phyloP scores from a whole-genome alignment of 2,329 filamentous ascomycete genomes.

The Westerdykella sp. region DNA sequence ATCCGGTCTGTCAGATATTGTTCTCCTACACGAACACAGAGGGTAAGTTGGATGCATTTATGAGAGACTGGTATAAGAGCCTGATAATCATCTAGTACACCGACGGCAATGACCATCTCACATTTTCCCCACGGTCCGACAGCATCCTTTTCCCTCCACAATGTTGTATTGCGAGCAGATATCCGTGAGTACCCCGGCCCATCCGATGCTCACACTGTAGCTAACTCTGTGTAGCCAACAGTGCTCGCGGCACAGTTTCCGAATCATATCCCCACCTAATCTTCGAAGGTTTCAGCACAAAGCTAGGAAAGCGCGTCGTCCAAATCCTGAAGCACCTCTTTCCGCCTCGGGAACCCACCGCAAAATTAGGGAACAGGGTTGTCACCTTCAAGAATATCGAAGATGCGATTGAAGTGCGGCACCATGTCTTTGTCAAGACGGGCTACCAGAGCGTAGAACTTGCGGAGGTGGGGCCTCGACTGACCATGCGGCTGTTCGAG shows the following conservation, averaged over 20 bases:
- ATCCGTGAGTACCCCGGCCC: conserved; percentile 48
- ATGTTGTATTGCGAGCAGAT: conserved; percentile 86
- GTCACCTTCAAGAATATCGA: conserved; percentile 85
- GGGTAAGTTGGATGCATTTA: conserved; percentile 40
- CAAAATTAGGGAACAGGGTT: conserved; percentile 78
- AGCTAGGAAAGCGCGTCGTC: conserved; percentile 72
- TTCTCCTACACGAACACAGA: conserved; percentile 73
- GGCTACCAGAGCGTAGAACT: conserved; percentile 70
- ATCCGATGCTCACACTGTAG: no score
- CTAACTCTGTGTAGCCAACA: conserved; percentile 48
- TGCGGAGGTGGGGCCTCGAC: conserved; percentile 59
- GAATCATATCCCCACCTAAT: conserved; percentile 93
- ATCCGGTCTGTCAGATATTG: conserved; percentile 73
- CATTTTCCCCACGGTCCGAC: conserved; percentile 88
- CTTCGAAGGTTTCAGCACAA: conserved; percentile 86
- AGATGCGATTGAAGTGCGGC: conserved; percentile 78
- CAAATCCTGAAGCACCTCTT: conserved; percentile 93
- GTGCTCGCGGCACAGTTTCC: conserved; percentile 77
- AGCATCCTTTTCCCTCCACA: conserved; percentile 80
- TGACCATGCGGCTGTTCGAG: conserved; percentile 96
- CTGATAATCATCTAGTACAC: conserved; percentile 44
- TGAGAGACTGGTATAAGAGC: no score
- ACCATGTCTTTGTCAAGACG: conserved; percentile 91
- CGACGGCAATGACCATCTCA: conserved; percentile 79
- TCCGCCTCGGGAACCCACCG: conserved; percentile 73